A percentile compares a stretch with the other conserved stretches of the same genome.
Evolutionary conservation across 805 yeast genomes (phyloP).

Genomic region (Teunomyces aglyptinius): DNA sequence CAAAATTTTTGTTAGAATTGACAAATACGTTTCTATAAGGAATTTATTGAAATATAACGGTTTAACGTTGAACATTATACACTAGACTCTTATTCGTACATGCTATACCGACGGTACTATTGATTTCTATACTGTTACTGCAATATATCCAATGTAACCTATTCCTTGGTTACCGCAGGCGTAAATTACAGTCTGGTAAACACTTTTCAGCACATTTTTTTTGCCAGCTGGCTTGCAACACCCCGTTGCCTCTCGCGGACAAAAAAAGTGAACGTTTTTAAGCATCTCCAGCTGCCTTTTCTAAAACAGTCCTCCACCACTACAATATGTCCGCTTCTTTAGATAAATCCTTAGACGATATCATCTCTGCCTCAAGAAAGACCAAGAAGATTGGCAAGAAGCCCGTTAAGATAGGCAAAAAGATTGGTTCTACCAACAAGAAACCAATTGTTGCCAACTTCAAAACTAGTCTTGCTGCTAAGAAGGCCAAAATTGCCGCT

Average conservation of each 20-base stretch:
- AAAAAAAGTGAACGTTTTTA: not conserved
- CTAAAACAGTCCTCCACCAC: conserved; percentile 3
- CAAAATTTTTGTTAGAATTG: not conserved
- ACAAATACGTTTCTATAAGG: not conserved
- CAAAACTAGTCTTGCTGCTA: conserved; percentile 26
- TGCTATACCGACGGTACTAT: no score
- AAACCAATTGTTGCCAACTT: conserved; percentile 22
- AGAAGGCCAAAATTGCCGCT: conserved; percentile 17
- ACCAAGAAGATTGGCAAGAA: conserved; percentile 22
- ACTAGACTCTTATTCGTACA: no score
- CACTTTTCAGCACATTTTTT: not conserved
- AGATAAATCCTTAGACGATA: conserved; percentile 94
- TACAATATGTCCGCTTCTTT: conserved; percentile 62
- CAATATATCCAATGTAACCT: not conserved
- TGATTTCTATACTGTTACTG: not conserved
- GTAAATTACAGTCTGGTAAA: not conserved
- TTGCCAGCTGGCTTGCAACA: not conserved
- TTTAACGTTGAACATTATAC: no score
- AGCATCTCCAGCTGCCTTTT: not conserved
- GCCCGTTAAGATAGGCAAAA: conserved; percentile 37
- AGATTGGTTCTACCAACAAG: conserved; percentile 26
- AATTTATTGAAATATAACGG: not conserved
- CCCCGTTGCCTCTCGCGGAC: not conserved
- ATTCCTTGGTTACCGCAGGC: not conserved
- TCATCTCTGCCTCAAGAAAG: conserved; percentile 60